phyloP scores from a whole-genome alignment of 2,329 filamentous ascomycete species.

The Periconia digitata region DNA sequence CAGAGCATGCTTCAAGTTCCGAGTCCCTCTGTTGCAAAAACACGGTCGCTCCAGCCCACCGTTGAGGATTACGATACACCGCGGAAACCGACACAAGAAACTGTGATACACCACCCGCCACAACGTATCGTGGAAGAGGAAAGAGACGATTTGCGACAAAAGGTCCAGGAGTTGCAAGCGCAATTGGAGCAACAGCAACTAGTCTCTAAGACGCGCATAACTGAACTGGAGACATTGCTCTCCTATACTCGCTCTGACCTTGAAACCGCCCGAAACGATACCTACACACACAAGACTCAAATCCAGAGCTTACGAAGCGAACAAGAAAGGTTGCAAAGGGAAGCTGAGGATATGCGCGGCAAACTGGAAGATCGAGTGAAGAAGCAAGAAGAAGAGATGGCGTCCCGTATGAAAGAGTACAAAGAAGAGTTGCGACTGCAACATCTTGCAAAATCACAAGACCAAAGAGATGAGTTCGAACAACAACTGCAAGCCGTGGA shows the following conservation, averaged over 20 bases:
- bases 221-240: constrained; percentile 38
- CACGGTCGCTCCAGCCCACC: constrained; percentile 36
- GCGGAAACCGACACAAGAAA: constrained; percentile 38
- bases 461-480: constrained; percentile 27
- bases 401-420: constrained; percentile 26
- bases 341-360: constrained; percentile 10
- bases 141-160: constrained; percentile 14
- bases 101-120: constrained; percentile 34
- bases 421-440: constrained; percentile 30
- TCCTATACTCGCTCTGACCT: constrained; percentile 37
- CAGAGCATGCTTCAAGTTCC: constrained; percentile 32
- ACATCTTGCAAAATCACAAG: constrained; percentile 27
- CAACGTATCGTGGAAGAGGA: constrained; percentile 15
- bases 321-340: constrained; percentile 15
- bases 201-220: constrained; percentile 31
- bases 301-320: constrained; percentile 18
- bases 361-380: constrained; percentile 16
- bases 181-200: constrained; percentile 31
- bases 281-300: constrained; percentile 33
- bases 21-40: constrained; percentile 25
- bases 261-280: constrained; percentile 28
- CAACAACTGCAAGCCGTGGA: constrained; percentile 17
- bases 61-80: constrained; percentile 42
- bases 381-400: constrained; percentile 22
- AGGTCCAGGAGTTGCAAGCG: constrained; percentile 26